These are phyloP conservation scores for Starmera pachycereana DNA, from an alignment of 805 yeast genomes.

Conservation along the genomic window DNA sequence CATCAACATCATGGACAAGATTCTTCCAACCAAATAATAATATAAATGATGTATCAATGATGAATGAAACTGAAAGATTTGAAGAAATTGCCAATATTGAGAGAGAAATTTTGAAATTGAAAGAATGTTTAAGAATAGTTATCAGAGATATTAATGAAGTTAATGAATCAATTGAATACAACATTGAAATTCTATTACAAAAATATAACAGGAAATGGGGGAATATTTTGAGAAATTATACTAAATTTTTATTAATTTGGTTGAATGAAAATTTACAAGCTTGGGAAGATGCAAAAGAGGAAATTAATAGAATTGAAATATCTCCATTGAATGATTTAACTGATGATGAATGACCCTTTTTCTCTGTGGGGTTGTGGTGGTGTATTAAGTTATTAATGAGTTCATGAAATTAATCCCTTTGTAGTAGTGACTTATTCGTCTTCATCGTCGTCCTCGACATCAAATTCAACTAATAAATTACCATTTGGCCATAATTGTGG, in stretches of 20 bases:
- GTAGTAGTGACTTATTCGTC: conserved; percentile 8
- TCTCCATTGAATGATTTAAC: not conserved
- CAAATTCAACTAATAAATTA: conserved; percentile 41
- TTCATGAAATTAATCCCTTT: too few relatives aligned
- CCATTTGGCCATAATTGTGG: conserved; percentile 63
- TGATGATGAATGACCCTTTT: not conserved
- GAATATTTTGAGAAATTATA: conserved; percentile 19
- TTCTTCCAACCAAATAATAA: conserved; percentile 9
- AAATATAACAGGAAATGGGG: conserved; percentile 21
- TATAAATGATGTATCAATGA: conserved; percentile 11
- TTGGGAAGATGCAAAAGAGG: conserved; percentile 28
- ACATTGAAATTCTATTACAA: conserved; percentile 17
- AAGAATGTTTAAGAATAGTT: conserved; percentile 28
- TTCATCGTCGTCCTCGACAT: conserved; percentile 20
- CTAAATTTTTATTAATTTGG: conserved; percentile 25
- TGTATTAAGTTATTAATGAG: too few relatives aligned
- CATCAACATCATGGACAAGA: conserved; percentile 15
- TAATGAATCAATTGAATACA: conserved; percentile 21
- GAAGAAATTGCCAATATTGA: conserved; percentile 24
- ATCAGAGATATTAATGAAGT: conserved; percentile 27
- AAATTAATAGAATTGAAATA: conserved; percentile 10
- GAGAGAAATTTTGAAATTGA: conserved; percentile 26
- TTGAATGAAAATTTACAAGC: conserved; percentile 26
- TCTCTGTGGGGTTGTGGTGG: too few relatives aligned
- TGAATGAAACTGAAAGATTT: conserved; percentile 26